phyloP scores from a whole-genome alignment of 805 yeast species.

The Schizosaccharomyces octosporus region DNA sequence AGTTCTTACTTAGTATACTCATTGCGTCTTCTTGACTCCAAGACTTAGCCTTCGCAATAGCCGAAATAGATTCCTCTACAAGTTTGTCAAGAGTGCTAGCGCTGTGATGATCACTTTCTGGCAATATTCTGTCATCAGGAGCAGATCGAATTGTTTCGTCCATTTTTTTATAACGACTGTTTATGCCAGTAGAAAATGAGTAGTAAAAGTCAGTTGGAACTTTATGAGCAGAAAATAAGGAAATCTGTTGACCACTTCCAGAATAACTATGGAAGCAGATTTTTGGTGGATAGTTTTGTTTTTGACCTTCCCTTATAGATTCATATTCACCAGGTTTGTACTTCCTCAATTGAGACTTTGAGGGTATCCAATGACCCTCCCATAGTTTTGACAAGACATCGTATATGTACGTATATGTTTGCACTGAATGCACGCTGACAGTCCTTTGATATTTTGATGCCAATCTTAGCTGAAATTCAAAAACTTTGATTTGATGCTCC shows the following conservation, averaged over 20 bases:
- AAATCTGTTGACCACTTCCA: slow-evolving; percentile 52
- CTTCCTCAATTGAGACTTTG: slow-evolving; percentile 1
- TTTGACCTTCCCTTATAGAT: slow-evolving; percentile 1
- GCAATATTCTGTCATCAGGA: slow-evolving; percentile 18
- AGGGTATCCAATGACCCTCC: slow-evolving; percentile 4
- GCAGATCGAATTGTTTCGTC: slow-evolving; percentile 13
- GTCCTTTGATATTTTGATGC: slow-evolving; percentile 28
- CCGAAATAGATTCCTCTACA: not conserved
- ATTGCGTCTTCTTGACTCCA: not conserved
- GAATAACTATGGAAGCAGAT: slow-evolving; percentile 65
- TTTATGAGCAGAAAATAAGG: slow-evolving; percentile 21
- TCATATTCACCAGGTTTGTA: not conserved
- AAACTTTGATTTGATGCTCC: slow-evolving; percentile 38
- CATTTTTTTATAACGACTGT: slow-evolving; percentile 16
- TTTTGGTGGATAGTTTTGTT: slow-evolving; percentile 7
- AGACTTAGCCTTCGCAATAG: not conserved
- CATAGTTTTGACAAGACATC: slow-evolving; percentile 17
- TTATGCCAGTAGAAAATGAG: slow-evolving; percentile 30
- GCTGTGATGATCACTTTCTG: slow-evolving; percentile 28
- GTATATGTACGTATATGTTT: slow-evolving; percentile 39
- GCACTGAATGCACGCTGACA: slow-evolving; percentile 67
- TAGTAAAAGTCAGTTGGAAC: slow-evolving; percentile 19
- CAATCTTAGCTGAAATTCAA: slow-evolving; percentile 25
- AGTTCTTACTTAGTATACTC: not conserved
- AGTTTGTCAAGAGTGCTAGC: slow-evolving; percentile 11